Conservation (phyloP, 768 basidiomycete genomes). For the Kwoniella botswanensis region DNA sequence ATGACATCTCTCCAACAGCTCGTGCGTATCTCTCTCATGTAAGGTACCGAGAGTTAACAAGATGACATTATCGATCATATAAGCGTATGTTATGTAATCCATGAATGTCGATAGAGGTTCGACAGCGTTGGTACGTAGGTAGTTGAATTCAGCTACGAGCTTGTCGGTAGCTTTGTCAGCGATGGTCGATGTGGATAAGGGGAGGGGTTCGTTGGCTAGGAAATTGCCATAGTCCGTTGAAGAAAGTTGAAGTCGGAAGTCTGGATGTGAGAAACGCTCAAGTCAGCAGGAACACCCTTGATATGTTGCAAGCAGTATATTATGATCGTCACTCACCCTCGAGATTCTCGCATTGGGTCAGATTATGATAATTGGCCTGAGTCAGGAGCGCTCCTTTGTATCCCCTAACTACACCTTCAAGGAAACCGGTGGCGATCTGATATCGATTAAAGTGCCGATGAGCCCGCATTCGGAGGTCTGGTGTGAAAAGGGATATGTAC, state of each 20-base stretch:
- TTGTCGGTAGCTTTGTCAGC: slow-evolving; percentile 95
- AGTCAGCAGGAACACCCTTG: neutral
- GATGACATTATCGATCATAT: slow-evolving; percentile 99
- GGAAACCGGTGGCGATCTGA: slow-evolving; percentile 59
- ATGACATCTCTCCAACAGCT: slow-evolving; percentile 93
- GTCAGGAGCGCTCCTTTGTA: slow-evolving; percentile 92
- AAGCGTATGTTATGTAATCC: slow-evolving; percentile 97
- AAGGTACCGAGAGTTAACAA: slow-evolving; percentile 95
- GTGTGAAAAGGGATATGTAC: slow-evolving; percentile 3
- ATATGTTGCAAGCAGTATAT: too few species aligned
- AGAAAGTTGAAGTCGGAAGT: slow-evolving; percentile 92
- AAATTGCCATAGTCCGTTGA: slow-evolving; percentile 99
- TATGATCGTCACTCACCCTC: slow-evolving; percentile 69
- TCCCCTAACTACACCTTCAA: slow-evolving; percentile 68
- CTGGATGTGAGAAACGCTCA: slow-evolving; percentile 60
- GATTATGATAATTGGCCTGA: slow-evolving; percentile 85
- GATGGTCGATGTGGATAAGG: slow-evolving; percentile 90
- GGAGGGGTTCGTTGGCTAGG: slow-evolving; percentile 92
- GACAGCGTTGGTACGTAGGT: slow-evolving; percentile 84
- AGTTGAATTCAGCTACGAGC: slow-evolving; percentile 97
- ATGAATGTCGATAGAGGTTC: slow-evolving; percentile 89
- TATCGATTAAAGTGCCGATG: neutral
- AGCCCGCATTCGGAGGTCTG: too few species aligned
- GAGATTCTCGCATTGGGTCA: slow-evolving; percentile 95
- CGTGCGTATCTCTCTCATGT: slow-evolving; percentile 96